phyloP scores from a whole-genome alignment of 1,139 yeast species.

The Scheffersomyces stambukii region DNA sequence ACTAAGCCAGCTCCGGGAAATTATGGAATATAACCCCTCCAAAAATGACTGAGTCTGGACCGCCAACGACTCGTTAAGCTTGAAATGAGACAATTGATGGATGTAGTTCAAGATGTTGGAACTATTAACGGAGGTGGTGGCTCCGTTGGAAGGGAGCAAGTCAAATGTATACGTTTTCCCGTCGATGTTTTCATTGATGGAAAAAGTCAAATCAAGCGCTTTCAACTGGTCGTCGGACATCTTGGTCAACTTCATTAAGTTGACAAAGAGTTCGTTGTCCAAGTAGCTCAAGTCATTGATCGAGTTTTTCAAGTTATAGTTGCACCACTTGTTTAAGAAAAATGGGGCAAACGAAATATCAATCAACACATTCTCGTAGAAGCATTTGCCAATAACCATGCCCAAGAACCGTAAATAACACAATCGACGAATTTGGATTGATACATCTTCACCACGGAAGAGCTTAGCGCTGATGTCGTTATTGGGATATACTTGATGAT shows the following conservation, averaged over 20 bases:
- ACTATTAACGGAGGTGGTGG: conserved; percentile 49
- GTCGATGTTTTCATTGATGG: conserved; percentile 46
- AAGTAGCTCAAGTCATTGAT: conserved; percentile 75
- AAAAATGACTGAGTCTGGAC: conserved; percentile 63
- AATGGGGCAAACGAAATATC: conserved; percentile 87
- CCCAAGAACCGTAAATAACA: conserved; percentile 64
- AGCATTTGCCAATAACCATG: conserved; percentile 78
- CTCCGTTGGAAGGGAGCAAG: conserved; percentile 55
- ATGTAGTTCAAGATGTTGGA: conserved; percentile 69
- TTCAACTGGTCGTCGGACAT: conserved; percentile 57
- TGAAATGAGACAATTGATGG: conserved; percentile 74
- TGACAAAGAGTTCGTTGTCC: conserved; percentile 65
- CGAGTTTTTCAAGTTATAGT: conserved; percentile 43
- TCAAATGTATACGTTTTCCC: conserved; percentile 44
- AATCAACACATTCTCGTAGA: conserved; percentile 78
- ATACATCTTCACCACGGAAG: conserved; percentile 20
- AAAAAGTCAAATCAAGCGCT: conserved; percentile 61
- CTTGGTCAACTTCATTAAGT: conserved; percentile 57
- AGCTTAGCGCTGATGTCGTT: conserved; percentile 47
- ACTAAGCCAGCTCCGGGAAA: conserved; percentile 70
- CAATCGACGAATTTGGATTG: conserved; percentile 29
- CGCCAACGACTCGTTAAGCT: conserved; percentile 59
- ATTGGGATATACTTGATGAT: conserved; percentile 69
- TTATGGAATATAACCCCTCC: conserved; percentile 65
- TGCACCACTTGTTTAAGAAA: conserved; percentile 70